These are phyloP conservation scores for Trichosporon coremiiforme DNA, from an alignment of 1,284 basidiomycete genomes.

Conservation along the genomic window DNA sequence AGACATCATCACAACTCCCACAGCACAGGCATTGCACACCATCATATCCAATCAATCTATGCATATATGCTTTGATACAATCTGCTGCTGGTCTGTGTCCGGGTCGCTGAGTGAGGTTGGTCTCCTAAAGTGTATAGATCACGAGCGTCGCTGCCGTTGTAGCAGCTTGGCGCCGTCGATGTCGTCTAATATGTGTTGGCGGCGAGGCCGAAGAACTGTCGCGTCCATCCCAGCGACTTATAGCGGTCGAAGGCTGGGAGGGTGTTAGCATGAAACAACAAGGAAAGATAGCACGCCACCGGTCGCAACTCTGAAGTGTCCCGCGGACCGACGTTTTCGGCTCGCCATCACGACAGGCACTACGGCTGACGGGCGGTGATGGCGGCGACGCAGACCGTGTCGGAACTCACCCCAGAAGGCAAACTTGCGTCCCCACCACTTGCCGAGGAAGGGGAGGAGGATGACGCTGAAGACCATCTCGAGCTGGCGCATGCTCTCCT, in stretches of 20 bases:
- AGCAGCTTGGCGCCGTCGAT: not conserved
- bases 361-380: not conserved
- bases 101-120: not conserved
- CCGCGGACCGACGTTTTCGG: not conserved
- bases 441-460: conserved; percentile 80
- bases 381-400: not conserved
- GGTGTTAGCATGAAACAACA: conserved; percentile 11
- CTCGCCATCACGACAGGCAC: too few species aligned
- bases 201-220: conserved; percentile 63
- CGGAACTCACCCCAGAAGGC: conserved; percentile 74
- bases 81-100: conserved; percentile 16
- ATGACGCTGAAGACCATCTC: conserved; percentile 77
- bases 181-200: conserved; percentile 8
- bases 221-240: conserved; percentile 66
- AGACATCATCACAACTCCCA: not conserved
- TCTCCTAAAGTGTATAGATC: not conserved
- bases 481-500: conserved; percentile 81
- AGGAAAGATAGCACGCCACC: not conserved
- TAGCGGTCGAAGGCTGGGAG: conserved; percentile 71
- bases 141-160: not conserved
- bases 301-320: conserved; percentile 8
- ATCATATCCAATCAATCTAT: conserved; percentile 10
- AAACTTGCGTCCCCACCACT: conserved; percentile 81
- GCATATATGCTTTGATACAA: conserved; percentile 18
- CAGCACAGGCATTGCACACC: conserved; percentile 2